Percentiles rank a stretch among this genome's conserved stretches.
These are phyloP conservation scores for Diplodia sapinea DNA, from an alignment of 2,329 filamentous ascomycete genomes.

Conservation along the genomic window DNA sequence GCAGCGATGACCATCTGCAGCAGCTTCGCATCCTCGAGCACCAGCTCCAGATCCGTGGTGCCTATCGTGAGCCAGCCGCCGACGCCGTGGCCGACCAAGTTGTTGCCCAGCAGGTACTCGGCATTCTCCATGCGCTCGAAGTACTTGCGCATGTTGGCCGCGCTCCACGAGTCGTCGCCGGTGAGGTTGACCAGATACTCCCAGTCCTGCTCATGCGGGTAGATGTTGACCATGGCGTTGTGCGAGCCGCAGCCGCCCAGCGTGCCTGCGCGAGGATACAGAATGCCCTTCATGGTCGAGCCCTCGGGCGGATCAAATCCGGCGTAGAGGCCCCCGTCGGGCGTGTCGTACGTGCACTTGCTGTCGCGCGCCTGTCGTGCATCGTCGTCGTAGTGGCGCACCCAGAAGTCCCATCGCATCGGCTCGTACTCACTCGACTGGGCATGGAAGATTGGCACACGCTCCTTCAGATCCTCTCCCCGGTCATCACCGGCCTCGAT, in stretches of 20 bases:
- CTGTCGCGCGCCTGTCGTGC: constrained; percentile 61
- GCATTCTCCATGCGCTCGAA: constrained; percentile 61
- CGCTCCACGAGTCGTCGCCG: constrained; percentile 64
- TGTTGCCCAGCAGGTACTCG: constrained; percentile 54
- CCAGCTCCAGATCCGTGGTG: constrained; percentile 57
- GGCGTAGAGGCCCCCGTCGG: constrained; percentile 58
- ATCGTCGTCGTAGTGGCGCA: constrained; percentile 64
- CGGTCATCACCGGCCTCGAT: constrained; percentile 67
- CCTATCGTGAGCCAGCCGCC: constrained; percentile 56
- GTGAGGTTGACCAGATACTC: constrained; percentile 63
- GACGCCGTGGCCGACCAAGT: constrained; percentile 21
- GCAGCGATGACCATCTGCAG: constrained; percentile 59
- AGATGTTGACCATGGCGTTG: constrained; percentile 65
- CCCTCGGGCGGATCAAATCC: constrained; percentile 61
- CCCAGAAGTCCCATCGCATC: constrained; percentile 68
- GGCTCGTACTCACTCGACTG: constrained; percentile 61
- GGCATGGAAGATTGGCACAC: constrained; percentile 62
- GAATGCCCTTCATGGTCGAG: constrained; percentile 59
- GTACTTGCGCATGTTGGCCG: constrained; percentile 64
- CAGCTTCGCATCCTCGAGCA: constrained; percentile 60
- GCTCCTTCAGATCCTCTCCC: constrained; percentile 56
- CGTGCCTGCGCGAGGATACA: constrained; percentile 64
- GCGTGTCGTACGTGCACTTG: constrained; percentile 64
- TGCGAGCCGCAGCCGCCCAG: constrained; percentile 67
- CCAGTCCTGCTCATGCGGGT: constrained; percentile 66